These are phyloP conservation scores for Vararia minispora DNA, from an alignment of 768 basidiomycete genomes.

Conservation along the genomic window DNA sequence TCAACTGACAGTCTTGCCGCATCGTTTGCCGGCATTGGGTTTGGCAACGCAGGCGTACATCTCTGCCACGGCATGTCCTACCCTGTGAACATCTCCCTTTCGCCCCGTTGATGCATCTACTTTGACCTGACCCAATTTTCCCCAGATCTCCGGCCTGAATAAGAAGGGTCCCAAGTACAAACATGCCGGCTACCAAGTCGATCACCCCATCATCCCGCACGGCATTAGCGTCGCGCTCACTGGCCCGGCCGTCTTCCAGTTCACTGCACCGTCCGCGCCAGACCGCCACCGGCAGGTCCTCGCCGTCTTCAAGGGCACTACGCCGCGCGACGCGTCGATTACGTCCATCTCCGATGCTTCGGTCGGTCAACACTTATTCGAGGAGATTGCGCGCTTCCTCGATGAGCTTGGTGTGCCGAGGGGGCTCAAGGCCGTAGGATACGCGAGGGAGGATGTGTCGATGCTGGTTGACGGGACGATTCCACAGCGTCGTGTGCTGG, in stretches of 20 bases:
- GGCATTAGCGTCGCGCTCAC: slow-evolving; percentile 85
- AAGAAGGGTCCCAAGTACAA: slow-evolving; percentile 89
- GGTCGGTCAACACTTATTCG: slow-evolving; percentile 68
- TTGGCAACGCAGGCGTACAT: slow-evolving; percentile 90
- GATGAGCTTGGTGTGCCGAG: slow-evolving; percentile 78
- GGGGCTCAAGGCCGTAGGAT: slow-evolving; percentile 76
- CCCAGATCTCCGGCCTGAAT: slow-evolving; percentile 84
- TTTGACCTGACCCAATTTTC: neutral
- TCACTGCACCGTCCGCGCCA: slow-evolving; percentile 90
- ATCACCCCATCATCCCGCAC: slow-evolving; percentile 87
- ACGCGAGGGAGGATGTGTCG: slow-evolving; percentile 51
- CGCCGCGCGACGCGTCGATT: slow-evolving; percentile 57
- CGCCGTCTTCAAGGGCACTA: slow-evolving; percentile 66
- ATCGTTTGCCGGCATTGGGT: slow-evolving; percentile 92
- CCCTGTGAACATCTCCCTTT: slow-evolving; percentile 37
- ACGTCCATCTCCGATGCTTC: slow-evolving; percentile 67
- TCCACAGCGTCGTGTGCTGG: slow-evolving; percentile 85
- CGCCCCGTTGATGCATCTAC: neutral
- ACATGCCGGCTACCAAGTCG: slow-evolving; percentile 81
- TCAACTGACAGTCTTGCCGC: slow-evolving; percentile 56
- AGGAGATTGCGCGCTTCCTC: slow-evolving; percentile 82
- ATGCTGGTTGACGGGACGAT: slow-evolving; percentile 84
- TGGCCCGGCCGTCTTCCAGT: slow-evolving; percentile 91
- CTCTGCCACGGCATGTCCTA: slow-evolving; percentile 86
- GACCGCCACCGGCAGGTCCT: slow-evolving; percentile 84